A percentile compares a stretch with the other conserved stretches of the same genome.
Evolutionary conservation across 2,329 filamentous ascomycete species (phyloP).

Genomic region (Xylariales sp.): DNA sequence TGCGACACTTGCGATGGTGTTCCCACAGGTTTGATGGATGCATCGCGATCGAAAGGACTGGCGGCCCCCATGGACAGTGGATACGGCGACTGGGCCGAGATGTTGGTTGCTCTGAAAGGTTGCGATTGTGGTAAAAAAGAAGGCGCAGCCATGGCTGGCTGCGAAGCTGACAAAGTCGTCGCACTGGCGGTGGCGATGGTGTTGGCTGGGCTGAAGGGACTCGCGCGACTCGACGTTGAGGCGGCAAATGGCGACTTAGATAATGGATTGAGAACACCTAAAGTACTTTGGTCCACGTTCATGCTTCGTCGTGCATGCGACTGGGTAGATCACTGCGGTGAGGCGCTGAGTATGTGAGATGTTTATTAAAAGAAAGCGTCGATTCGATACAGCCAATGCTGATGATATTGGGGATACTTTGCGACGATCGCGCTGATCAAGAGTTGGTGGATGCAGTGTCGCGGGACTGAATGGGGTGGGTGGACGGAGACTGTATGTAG

Average conservation of each 20-base stretch:
- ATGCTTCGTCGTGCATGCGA: constrained; percentile 21
- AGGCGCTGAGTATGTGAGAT: too few species aligned
- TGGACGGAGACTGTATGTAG: constrained; percentile 5
- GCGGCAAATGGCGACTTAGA: constrained; percentile 17
- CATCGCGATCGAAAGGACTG: constrained; percentile 37
- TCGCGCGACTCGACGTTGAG: constrained; percentile 19
- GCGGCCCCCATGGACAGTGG: constrained; percentile 25
- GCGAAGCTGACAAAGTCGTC: constrained; percentile 12
- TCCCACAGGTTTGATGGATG: constrained; percentile 31
- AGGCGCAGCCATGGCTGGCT: constrained; percentile 39
- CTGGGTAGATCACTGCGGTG: constrained; percentile 6
- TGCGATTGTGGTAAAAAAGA: constrained; percentile 36
- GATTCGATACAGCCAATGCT: too few species aligned
- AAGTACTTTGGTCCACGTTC: constrained; percentile 18
- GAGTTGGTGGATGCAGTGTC: constrained; percentile 12
- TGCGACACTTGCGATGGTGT: constrained; percentile 31
- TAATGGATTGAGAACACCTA: constrained; percentile 15
- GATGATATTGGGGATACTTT: too few species aligned
- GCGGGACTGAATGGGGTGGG: constrained; percentile 13
- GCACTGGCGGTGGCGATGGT: constrained; percentile 9
- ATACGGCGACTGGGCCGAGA: constrained; percentile 27
- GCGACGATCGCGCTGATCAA: constrained; percentile 25
- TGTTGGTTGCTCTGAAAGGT: constrained; percentile 29
- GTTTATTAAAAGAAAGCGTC: too few species aligned
- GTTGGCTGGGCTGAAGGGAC: constrained; percentile 12